phyloP scores from a whole-genome alignment of 176 grass and related monocot species.

The Chloris gayana region DNA sequence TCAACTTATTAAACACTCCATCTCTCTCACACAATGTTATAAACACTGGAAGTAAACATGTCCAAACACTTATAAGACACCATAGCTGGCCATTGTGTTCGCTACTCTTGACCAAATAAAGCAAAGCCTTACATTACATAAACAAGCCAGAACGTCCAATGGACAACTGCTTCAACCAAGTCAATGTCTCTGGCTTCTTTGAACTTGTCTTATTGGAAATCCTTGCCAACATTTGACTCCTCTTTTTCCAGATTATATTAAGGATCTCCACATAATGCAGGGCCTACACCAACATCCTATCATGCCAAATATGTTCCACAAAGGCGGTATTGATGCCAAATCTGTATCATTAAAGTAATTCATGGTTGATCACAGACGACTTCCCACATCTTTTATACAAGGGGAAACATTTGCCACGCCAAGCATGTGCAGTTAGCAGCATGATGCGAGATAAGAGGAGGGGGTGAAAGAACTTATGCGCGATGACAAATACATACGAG shows the following conservation, averaged over 20 bases:
- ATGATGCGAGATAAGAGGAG: not conserved
- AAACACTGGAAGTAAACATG: slow-evolving; percentile 67
- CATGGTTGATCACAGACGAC: slow-evolving; percentile 58
- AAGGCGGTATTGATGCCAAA: slow-evolving; percentile 56
- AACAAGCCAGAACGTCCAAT: slow-evolving; percentile 56
- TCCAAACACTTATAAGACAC: slow-evolving; percentile 45
- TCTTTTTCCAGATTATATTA: slow-evolving; percentile 62
- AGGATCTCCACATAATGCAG: slow-evolving; percentile 69
- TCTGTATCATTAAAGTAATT: slow-evolving; percentile 76
- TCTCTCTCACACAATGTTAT: slow-evolving; percentile 47
- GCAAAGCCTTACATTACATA: slow-evolving; percentile 63
- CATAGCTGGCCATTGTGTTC: slow-evolving; percentile 52
- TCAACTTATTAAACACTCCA: slow-evolving; percentile 56
- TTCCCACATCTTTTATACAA: slow-evolving; percentile 45
- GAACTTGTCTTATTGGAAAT: slow-evolving; percentile 41
- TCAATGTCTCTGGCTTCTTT: slow-evolving; percentile 47
- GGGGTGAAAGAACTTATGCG: not conserved
- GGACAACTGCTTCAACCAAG: slow-evolving; percentile 46
- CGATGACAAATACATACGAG: slow-evolving; percentile 8
- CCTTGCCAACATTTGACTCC: slow-evolving; percentile 42
- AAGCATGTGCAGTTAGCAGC: slow-evolving; percentile 14
- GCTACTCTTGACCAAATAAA: slow-evolving; percentile 65
- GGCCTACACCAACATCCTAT: slow-evolving; percentile 67
- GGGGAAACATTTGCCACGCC: slow-evolving; percentile 41
- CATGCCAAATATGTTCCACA: slow-evolving; percentile 57